Conservation (phyloP, 352 stramenopile genomes). For the Pythium utonaiense region DNA sequence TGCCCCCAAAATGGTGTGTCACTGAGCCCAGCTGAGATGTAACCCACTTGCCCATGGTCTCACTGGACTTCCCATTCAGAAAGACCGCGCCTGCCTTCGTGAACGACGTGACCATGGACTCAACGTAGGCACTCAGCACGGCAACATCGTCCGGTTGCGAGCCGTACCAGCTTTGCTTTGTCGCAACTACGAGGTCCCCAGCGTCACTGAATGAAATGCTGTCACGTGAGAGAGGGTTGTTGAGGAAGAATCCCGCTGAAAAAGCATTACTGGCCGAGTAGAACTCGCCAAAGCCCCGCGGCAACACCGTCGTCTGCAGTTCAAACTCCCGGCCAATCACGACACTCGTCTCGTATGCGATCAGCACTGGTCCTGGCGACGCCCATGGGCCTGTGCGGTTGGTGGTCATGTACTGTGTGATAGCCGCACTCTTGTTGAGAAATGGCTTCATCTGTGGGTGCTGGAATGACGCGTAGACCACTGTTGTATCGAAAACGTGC, state of each 20-base stretch:
- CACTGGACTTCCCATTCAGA: slow-evolving; percentile 28
- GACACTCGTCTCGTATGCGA: slow-evolving; percentile 56
- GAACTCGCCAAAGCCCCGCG: slow-evolving; percentile 41
- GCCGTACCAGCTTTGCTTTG: slow-evolving; percentile 35
- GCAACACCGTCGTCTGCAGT: slow-evolving; percentile 58
- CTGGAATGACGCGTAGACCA: slow-evolving; percentile 47
- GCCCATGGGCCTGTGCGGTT: slow-evolving; percentile 36
- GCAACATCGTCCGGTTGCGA: slow-evolving; percentile 41
- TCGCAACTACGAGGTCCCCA: slow-evolving; percentile 36
- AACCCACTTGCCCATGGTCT: slow-evolving; percentile 42
- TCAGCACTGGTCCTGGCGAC: slow-evolving; percentile 46
- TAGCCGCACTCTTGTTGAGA: slow-evolving; percentile 30
- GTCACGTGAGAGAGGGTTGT: slow-evolving; percentile 59
- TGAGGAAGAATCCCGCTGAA: slow-evolving; percentile 48
- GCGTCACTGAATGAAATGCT: slow-evolving; percentile 34
- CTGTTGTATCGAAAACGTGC: slow-evolving; percentile 57
- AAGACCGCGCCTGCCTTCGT: slow-evolving; percentile 42
- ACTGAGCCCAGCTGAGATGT: slow-evolving; percentile 21
- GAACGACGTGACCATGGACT: slow-evolving; percentile 37
- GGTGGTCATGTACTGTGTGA: slow-evolving; percentile 53
- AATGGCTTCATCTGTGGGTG: slow-evolving; percentile 56
- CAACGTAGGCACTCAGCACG: slow-evolving; percentile 51
- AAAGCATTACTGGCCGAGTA: slow-evolving; percentile 31
- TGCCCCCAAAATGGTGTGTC: slow-evolving; percentile 68
- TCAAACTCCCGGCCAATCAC: slow-evolving; percentile 54